phyloP scores from a whole-genome alignment of 371 early-diverging fungal genomes.

The Globomyces sp. region DNA sequence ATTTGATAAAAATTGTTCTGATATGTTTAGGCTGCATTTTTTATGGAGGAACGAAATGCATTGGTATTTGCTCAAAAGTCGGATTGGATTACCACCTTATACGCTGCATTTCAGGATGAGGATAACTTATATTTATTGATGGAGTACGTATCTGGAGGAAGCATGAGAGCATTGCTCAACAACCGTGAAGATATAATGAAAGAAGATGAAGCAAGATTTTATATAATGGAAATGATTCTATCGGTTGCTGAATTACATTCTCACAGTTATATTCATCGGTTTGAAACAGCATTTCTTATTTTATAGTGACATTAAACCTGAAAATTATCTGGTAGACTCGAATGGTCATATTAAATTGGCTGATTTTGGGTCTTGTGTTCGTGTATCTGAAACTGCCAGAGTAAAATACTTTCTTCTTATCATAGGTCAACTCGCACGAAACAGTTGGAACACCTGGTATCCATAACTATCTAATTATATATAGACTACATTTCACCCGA shows the following conservation, averaged over 20 bases:
- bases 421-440: constrained; percentile 46
- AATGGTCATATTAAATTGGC: constrained; percentile 68
- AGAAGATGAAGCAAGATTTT: constrained; percentile 57
- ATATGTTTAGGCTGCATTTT: constrained; percentile 68
- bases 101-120: constrained; percentile 68
- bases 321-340: constrained; percentile 63
- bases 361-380: constrained; percentile 69
- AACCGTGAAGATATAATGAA: constrained; percentile 42
- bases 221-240: constrained; percentile 59
- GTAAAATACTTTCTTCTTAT: constrained; percentile 23
- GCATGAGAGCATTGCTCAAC: constrained; percentile 43
- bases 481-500: constrained; percentile 70
- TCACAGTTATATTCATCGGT: constrained; percentile 51
- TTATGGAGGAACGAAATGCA: constrained; percentile 87
- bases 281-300: constrained; percentile 14
- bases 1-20: not conserved
- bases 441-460: constrained; percentile 63
- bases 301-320: constrained; percentile 69
- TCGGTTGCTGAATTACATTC: constrained; percentile 60
- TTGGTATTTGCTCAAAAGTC: constrained; percentile 69
- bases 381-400: constrained; percentile 39
- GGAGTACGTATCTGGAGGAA: constrained; percentile 73
- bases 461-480: no score
- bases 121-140: constrained; percentile 66
- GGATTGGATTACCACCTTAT: constrained; percentile 69